A percentile compares a stretch with the other conserved stretches of the same genome.
These are phyloP conservation scores for Pulveroboletus ravenelii DNA, from an alignment of 768 basidiomycete species.

Conservation along the genomic window DNA sequence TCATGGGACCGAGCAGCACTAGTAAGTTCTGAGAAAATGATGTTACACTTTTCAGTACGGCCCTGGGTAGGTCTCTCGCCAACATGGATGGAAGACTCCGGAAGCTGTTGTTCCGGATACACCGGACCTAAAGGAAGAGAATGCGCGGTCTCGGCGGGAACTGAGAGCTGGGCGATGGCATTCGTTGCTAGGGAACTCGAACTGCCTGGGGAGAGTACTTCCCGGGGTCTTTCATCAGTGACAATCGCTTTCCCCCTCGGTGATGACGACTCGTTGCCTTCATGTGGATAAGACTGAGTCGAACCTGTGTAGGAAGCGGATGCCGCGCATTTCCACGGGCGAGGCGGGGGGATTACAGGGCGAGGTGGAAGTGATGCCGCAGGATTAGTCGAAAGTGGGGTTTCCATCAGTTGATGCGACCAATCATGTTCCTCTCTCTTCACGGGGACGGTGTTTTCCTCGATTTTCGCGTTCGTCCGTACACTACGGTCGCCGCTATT, in stretches of 20 bases:
- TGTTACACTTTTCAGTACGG: neutral
- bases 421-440: constrained; percentile 20
- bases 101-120: constrained; percentile 7
- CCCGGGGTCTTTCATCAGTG: neutral
- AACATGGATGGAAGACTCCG: neutral
- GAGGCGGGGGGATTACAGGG: constrained; percentile 24
- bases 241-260: neutral
- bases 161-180: constrained; percentile 1
- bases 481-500: constrained; percentile 28
- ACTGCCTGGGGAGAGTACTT: neutral
- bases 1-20: constrained; percentile 2
- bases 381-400: neutral
- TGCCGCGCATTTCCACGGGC: constrained; percentile 13
- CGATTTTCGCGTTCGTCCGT: constrained; percentile 19
- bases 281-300: neutral
- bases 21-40: constrained; percentile 7
- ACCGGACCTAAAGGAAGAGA: constrained; percentile 9
- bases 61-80: neutral
- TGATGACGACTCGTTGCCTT: neutral
- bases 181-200: constrained; percentile 10
- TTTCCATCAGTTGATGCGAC: neutral
- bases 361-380: constrained; percentile 13
- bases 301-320: neutral
- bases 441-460: constrained; percentile 5
- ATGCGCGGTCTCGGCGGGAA: constrained; percentile 1